phyloP scores from a whole-genome alignment of 2,329 filamentous ascomycete genomes.

The Penicillium thymicola region DNA sequence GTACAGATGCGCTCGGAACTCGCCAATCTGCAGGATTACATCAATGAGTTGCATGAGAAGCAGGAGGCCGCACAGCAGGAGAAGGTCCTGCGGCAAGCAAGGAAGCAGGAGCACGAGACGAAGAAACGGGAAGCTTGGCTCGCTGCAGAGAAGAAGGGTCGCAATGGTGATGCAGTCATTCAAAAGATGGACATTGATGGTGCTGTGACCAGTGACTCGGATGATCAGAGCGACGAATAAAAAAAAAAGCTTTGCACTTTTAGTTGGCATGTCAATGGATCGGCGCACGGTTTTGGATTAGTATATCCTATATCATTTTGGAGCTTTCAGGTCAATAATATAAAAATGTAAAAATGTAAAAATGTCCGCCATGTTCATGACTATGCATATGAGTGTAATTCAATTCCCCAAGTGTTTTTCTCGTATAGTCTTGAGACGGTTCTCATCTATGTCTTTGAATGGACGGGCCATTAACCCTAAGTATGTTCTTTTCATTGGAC shows the following conservation, averaged over 20 bases:
- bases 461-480: not conserved
- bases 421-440: not conserved
- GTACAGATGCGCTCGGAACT: constrained; percentile 37
- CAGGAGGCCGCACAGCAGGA: constrained; percentile 34
- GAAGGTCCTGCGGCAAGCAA: constrained; percentile 34
- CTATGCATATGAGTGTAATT: not conserved
- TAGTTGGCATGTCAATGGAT: constrained; percentile 6
- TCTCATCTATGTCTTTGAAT: not conserved
- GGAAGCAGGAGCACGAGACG: constrained; percentile 41
- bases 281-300: constrained; percentile 6
- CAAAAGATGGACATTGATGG: constrained; percentile 38
- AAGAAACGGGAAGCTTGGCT: constrained; percentile 45
- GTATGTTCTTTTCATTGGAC: not conserved
- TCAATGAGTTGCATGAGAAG: constrained; percentile 39
- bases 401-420: not conserved
- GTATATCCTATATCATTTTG: constrained; percentile 6
- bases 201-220: constrained; percentile 33
- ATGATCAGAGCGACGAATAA: constrained; percentile 37
- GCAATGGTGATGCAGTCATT: constrained; percentile 40
- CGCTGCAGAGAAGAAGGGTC: constrained; percentile 44
- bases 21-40: constrained; percentile 36
- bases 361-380: not conserved
- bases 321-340: constrained; percentile 2
- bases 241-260: constrained; percentile 1
- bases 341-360: not conserved